A percentile compares a stretch with the other conserved stretches of the same genome.
phyloP scores from a whole-genome alignment of 1,284 basidiomycete genomes.

The Jaminaea rosea region DNA sequence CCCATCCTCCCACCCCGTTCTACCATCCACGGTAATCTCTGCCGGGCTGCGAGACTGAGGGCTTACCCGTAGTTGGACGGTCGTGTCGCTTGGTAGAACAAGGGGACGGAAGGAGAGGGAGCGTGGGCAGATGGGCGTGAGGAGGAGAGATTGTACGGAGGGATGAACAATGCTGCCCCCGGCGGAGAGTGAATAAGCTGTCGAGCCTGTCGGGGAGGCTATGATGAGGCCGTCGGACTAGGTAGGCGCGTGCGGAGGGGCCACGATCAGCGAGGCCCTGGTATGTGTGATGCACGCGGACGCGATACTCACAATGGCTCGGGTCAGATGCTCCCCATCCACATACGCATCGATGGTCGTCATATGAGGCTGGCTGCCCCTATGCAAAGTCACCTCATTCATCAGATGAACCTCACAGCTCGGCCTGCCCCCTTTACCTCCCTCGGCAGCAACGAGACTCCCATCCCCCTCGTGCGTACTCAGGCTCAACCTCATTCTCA shows the following conservation, averaged over 20 bases:
- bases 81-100: slow-evolving; percentile 72
- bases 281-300: not conserved
- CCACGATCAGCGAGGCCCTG: too few relatives aligned
- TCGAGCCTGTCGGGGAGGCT: slow-evolving; percentile 91
- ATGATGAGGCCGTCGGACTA: slow-evolving; percentile 90
- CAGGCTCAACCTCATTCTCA: slow-evolving; percentile 35
- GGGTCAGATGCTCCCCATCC: slow-evolving; percentile 89
- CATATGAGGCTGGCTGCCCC: slow-evolving; percentile 80
- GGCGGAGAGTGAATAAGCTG: slow-evolving; percentile 89
- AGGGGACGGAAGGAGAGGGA: slow-evolving; percentile 86
- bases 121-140: slow-evolving; percentile 90
- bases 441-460: not conserved
- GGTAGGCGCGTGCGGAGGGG: too few relatives aligned
- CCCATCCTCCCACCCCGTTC: too few relatives aligned
- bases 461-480: slow-evolving; percentile 22
- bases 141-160: slow-evolving; percentile 73
- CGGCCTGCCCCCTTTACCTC: slow-evolving; percentile 4
- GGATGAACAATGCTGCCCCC: slow-evolving; percentile 96
- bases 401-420: slow-evolving; percentile 88
- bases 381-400: slow-evolving; percentile 90
- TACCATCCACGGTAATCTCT: slow-evolving; percentile 86
- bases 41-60: slow-evolving; percentile 73
- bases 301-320: slow-evolving; percentile 69
- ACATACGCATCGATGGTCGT: slow-evolving; percentile 90
- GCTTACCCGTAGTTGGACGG: slow-evolving; percentile 69